Conservation (phyloP, 768 basidiomycete genomes). For the Tulasnella sp. region DNA sequence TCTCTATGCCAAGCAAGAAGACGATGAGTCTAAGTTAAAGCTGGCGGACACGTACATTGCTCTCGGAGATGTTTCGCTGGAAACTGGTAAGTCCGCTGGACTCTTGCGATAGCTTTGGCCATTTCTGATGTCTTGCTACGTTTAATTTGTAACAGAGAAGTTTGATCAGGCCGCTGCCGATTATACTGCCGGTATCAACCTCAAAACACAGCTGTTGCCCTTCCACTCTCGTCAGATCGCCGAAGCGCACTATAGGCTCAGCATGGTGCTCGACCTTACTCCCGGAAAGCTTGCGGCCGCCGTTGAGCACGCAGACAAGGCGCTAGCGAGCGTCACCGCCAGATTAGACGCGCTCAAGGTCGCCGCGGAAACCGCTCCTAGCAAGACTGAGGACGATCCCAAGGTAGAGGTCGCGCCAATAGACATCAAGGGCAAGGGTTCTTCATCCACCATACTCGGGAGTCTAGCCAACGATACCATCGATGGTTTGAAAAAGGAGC, state of each 20-base stretch:
- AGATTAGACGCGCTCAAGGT: constrained; percentile 52
- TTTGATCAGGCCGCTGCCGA: constrained; percentile 90
- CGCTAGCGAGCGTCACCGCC: constrained; percentile 64
- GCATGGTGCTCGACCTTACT: constrained; percentile 85
- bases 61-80: constrained; percentile 91
- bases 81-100: constrained; percentile 60
- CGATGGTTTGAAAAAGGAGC: constrained; percentile 56
- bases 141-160: constrained; percentile 75
- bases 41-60: constrained; percentile 85
- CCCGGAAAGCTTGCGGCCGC: constrained; percentile 75
- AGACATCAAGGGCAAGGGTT: constrained; percentile 66
- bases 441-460: constrained; percentile 15
- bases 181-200: constrained; percentile 63
- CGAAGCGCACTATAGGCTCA: constrained; percentile 88
- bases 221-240: constrained; percentile 88
- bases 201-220: constrained; percentile 67
- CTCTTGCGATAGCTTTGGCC: not conserved
- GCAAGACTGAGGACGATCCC: constrained; percentile 17
- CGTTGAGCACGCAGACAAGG: constrained; percentile 68
- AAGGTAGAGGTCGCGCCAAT: constrained; percentile 29
- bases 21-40: constrained; percentile 56
- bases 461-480: constrained; percentile 35
- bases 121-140: too few species aligned
- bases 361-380: constrained; percentile 31
- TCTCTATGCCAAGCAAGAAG: constrained; percentile 62